These are phyloP conservation scores for Fusarium coicis DNA, from an alignment of 2,329 filamentous ascomycete genomes.

Conservation along the genomic window DNA sequence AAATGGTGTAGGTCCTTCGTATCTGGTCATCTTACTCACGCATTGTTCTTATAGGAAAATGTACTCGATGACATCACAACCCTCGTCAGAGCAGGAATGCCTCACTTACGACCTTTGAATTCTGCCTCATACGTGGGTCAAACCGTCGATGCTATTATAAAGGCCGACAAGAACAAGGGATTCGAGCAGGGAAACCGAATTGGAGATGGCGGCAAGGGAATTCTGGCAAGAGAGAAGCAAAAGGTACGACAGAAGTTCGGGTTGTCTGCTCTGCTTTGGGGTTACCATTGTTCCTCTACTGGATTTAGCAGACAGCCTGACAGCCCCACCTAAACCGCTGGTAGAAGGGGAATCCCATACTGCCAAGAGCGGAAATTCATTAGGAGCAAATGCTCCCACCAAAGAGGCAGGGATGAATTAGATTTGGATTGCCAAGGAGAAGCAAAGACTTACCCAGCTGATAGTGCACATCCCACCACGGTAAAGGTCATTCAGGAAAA, in stretches of 20 bases:
- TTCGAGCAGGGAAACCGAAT: neutral
- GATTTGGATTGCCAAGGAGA: fast-evolving
- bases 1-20: neutral
- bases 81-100: neutral
- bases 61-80: too few relatives aligned
- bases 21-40: neutral
- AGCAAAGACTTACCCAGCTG: too few relatives aligned
- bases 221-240: neutral
- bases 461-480: neutral
- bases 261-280: neutral
- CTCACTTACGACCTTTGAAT: neutral
- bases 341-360: neutral
- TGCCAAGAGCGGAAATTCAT: neutral
- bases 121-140: neutral
- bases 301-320: neutral
- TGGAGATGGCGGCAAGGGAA: neutral
- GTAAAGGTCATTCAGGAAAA: too few relatives aligned
- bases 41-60: neutral
- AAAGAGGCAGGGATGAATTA: neutral
- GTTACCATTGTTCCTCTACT: neutral
- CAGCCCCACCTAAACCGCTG: neutral
- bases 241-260: neutral
- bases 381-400: fast-evolving
- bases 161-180: too few relatives aligned
- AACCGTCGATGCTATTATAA: neutral